Evolutionary conservation across 768 basidiomycete species (phyloP).

Genomic region (Calocybe gangraenosa): DNA sequence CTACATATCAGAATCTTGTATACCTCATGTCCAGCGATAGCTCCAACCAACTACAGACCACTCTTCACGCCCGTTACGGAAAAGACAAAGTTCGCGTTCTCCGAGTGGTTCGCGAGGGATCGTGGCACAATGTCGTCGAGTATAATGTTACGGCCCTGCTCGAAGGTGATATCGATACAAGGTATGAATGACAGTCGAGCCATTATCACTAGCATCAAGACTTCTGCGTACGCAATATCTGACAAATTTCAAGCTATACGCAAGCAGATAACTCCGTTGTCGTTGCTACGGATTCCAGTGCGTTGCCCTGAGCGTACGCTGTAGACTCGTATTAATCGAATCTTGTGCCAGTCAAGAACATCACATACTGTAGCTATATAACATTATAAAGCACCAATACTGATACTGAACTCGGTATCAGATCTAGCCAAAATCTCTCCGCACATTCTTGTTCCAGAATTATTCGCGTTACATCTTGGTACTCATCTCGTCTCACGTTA

Average conservation of each 20-base stretch:
- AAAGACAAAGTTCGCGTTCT: constrained; percentile 88
- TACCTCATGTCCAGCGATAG: neutral
- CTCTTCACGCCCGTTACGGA: constrained; percentile 61
- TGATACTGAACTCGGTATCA: constrained; percentile 25
- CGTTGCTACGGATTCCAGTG: constrained; percentile 90
- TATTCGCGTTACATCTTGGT: constrained; percentile 85
- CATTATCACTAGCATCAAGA: no score
- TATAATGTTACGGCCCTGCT: constrained; percentile 78
- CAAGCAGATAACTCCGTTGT: constrained; percentile 84
- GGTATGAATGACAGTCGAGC: constrained; percentile 52
- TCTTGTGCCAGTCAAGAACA: constrained; percentile 54
- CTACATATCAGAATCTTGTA: no score
- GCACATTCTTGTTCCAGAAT: constrained; percentile 76
- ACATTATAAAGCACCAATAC: no score
- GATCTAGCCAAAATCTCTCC: constrained; percentile 89
- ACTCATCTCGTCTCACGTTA: constrained; percentile 81
- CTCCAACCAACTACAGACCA: constrained; percentile 1
- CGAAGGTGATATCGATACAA: constrained; percentile 78
- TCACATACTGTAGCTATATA: constrained; percentile 63
- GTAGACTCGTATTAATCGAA: neutral
- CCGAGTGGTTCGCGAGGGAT: constrained; percentile 70
- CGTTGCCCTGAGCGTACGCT: constrained; percentile 22
- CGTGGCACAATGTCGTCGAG: constrained; percentile 73
- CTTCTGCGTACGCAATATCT: neutral
- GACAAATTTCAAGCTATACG: constrained; percentile 62